Base-by-base conservation (phyloP, 768 basidiomycete genomes). In the Candolleomyces aberdarensis region DNA sequence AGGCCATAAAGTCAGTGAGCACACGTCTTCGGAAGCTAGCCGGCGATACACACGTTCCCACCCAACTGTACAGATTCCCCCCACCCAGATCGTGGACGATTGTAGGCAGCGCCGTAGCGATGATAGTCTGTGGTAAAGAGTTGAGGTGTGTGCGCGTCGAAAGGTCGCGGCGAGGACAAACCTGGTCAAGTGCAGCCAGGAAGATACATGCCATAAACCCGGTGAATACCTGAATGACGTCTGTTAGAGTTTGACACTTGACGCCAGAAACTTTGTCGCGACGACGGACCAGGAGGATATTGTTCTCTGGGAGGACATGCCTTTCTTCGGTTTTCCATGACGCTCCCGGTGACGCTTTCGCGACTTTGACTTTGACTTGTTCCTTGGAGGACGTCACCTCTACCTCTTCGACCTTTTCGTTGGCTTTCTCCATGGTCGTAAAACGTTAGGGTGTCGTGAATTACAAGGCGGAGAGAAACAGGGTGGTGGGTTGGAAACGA, bases 81-180 rank as follows among this genome's bases (percentile, higher is more conserved):
- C 85, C 88, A 48, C 86, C 84, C 0, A 91, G 78, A 22, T 87
- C 69, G n/a, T 66, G 70, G 11, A 89, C 85, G 54, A 92, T 91
- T 0, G 87, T 89, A 1, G 89, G 89, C 32, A 91, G 73, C n/a
- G 89, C 89, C 7, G 89, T 91, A 10, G 88, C 84, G 11, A 90
- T 84, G 60, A 87, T 86, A 15, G 84, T 86, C 85, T 86, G 36
- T n/a, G 19, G 29, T 22, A 46, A 17, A 50, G 31, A 55, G 40
- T 56, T 56, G 50, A 59, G 36, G 11, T 15, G 17, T n/a, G 19
- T 17, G 29, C 46, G 26, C 17, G 48, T 32, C 20, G 20, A 9
- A 3, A 57, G 29, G 29, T 48, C 17, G 15, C 11, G 51, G 17
- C 29, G n/a, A 41, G 32, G 11, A 65, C 68, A 15, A 59, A 85